These are phyloP conservation scores for Alternaria viburni DNA, from an alignment of 2,329 filamentous ascomycete species.

Conservation along the genomic window DNA sequence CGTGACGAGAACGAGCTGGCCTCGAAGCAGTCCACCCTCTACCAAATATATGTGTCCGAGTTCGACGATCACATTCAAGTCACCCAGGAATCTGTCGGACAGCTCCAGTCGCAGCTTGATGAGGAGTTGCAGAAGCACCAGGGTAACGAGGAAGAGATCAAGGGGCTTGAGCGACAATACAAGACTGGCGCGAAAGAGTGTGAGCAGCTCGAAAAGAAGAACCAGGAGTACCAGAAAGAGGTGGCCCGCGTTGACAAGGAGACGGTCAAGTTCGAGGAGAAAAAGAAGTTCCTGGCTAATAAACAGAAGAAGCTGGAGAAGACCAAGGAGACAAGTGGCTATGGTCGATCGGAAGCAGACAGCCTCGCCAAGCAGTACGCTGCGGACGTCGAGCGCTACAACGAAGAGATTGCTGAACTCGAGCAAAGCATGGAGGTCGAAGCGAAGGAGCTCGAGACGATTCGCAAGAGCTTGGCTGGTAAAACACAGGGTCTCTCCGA, in stretches of 20 bases:
- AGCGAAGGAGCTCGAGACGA: conserved; percentile 80
- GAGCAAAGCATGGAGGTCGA: conserved; percentile 79
- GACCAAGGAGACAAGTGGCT: conserved; percentile 76
- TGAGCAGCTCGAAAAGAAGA: conserved; percentile 80
- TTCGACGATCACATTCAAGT: conserved; percentile 88
- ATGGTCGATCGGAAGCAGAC: conserved; percentile 74
- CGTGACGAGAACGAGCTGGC: conserved; percentile 92
- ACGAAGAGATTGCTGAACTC: conserved; percentile 74
- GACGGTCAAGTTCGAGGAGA: conserved; percentile 96
- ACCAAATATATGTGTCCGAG: conserved; percentile 88
- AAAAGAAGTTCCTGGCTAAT: conserved; percentile 87
- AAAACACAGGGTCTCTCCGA: conserved; percentile 96
- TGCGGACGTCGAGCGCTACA: conserved; percentile 78
- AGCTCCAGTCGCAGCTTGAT: conserved; percentile 87
- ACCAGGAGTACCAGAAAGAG: conserved; percentile 81
- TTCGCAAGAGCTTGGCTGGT: conserved; percentile 87
- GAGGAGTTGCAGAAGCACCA: conserved; percentile 90
- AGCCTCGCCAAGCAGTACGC: conserved; percentile 79
- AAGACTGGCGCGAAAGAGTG: conserved; percentile 83
- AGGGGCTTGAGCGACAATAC: conserved; percentile 84
- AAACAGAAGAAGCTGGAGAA: conserved; percentile 98
- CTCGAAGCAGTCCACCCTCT: conserved; percentile 87
- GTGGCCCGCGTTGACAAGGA: conserved; percentile 95
- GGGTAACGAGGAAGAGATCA: conserved; percentile 88
- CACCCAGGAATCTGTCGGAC: conserved; percentile 85